phyloP scores from a whole-genome alignment of 2,329 filamentous ascomycete genomes.

The Paradendryphiella salina region DNA sequence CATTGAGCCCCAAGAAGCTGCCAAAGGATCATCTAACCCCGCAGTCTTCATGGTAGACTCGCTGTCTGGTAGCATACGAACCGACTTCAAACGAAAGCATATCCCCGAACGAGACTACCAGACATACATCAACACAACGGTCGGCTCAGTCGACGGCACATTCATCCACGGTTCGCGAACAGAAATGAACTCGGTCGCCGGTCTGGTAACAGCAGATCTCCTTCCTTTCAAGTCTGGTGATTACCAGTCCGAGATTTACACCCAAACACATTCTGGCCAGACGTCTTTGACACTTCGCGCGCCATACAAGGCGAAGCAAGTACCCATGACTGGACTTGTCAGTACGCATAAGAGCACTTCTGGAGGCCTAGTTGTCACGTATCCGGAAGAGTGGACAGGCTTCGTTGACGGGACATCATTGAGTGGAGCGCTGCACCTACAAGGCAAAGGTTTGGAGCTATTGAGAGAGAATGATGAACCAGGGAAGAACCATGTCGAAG shows the following conservation, averaged over 20 bases:
- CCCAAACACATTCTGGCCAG: slow-evolving; percentile 42
- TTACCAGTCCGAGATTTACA: slow-evolving; percentile 37
- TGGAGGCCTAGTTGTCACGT: slow-evolving; percentile 43
- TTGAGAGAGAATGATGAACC: slow-evolving; percentile 33
- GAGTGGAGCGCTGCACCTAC: slow-evolving; percentile 46
- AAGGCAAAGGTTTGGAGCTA: slow-evolving; percentile 46
- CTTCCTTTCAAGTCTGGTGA: slow-evolving; percentile 42
- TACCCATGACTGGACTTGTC: slow-evolving; percentile 33
- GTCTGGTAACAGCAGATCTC: slow-evolving; percentile 45
- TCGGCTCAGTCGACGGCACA: slow-evolving; percentile 45
- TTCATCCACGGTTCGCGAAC: slow-evolving; percentile 50
- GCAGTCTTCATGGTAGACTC: slow-evolving; percentile 47
- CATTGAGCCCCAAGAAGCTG: slow-evolving; percentile 45
- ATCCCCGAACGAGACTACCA: slow-evolving; percentile 51
- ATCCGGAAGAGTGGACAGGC: slow-evolving; percentile 51
- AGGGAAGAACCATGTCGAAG: slow-evolving; percentile 42
- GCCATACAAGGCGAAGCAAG: slow-evolving; percentile 36
- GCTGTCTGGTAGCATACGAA: slow-evolving; percentile 45
- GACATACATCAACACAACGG: slow-evolving; percentile 44
- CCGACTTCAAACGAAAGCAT: slow-evolving; percentile 40
- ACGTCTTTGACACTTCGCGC: slow-evolving; percentile 41
- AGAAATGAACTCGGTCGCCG: slow-evolving; percentile 43
- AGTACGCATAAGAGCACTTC: slow-evolving; percentile 45
- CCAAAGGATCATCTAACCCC: slow-evolving; percentile 29
- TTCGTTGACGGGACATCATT: slow-evolving; percentile 43